Evolutionary conservation across 2,329 filamentous ascomycete species (phyloP), one percentile per base, ranked within the genome.

Genomic region (Trichoderma afroharzianum): DNA sequence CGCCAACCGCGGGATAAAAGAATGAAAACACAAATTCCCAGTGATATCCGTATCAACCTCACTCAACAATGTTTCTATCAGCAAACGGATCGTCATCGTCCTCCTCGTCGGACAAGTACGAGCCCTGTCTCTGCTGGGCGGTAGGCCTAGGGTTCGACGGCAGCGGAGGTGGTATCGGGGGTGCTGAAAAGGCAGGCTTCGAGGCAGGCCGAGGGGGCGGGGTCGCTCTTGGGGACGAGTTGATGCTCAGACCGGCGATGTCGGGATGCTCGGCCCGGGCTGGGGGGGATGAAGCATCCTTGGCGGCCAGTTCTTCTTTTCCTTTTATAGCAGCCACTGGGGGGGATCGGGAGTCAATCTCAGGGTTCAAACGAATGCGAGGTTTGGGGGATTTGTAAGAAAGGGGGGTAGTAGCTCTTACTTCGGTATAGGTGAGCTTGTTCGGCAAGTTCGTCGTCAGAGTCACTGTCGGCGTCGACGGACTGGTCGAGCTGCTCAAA

Each of bases 401-500:
- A n/a, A 59, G 68, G n/a, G 50, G 0, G 2, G 36, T 18, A 39
- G 4, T 9, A 15, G 71, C 72, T 79, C 82, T 76, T 83, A 90
- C 88, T 89, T 75, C 87, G 84, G 75, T 91, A 92, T 26, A 88
- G 82, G 76, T 90, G 88, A 43, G 90, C 89, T 79, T 91, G 89
- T 77, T 92, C 89, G 58, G 91, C 89, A 53, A 89, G 79, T 76
- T 89, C 92, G 73, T 91, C 90, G 71, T 92, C 90, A 1, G 89
- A 91, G 79, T 92, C 90, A 75, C 89, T 91, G 78, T 92, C 90
- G 6, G 90, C 90, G 74, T 94, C 92, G 74, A 95, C 92, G 62
- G 93, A 94, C 73, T 91, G 90, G 79, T 99, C 95, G 74, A 98
- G 88, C 76, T 98, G 93, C 81, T 98, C 95, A 78, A 94, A 99